Percentiles rank a stretch among this genome's conserved stretches.
Evolutionary conservation across 2,329 filamentous ascomycete species (phyloP).

Genomic region (Xylaria sp.): DNA sequence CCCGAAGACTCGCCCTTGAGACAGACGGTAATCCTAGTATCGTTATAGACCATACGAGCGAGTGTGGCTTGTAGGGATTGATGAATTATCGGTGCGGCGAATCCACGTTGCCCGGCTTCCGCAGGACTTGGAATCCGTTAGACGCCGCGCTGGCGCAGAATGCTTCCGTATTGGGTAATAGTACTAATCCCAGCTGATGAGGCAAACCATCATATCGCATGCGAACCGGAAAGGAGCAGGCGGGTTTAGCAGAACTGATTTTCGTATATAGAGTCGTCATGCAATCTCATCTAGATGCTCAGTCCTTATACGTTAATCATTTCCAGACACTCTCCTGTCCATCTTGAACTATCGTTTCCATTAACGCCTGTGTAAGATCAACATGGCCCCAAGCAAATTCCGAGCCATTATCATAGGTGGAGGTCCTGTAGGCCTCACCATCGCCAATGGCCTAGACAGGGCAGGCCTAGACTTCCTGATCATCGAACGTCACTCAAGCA

Average conservation of each 20-base stretch:
- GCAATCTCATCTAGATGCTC: background rate
- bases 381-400: slow-evolving; percentile 28
- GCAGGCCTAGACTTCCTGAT: slow-evolving; percentile 33
- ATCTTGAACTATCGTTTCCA: background rate
- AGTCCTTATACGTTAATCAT: background rate
- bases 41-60: background rate
- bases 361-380: background rate
- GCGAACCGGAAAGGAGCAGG: background rate
- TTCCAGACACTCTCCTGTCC: background rate
- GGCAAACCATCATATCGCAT: slow-evolving; percentile 2
- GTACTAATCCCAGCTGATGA: background rate
- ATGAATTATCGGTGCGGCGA: background rate
- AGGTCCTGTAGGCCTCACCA: slow-evolving; percentile 31
- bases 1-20: too few relatives aligned
- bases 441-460: slow-evolving; percentile 33
- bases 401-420: slow-evolving; percentile 36
- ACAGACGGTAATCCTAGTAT: background rate
- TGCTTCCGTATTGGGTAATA: slow-evolving; percentile 30
- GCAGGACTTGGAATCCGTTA: background rate
- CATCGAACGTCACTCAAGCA: slow-evolving; percentile 27
- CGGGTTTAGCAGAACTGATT: background rate
- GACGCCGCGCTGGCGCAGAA: slow-evolving; percentile 20
- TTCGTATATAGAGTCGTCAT: slow-evolving; percentile 19
- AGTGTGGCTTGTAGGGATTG: background rate
- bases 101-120: background rate